Base-by-base conservation (phyloP, 768 basidiomycete genomes). In the Pulveroboletus ravenelii region DNA sequence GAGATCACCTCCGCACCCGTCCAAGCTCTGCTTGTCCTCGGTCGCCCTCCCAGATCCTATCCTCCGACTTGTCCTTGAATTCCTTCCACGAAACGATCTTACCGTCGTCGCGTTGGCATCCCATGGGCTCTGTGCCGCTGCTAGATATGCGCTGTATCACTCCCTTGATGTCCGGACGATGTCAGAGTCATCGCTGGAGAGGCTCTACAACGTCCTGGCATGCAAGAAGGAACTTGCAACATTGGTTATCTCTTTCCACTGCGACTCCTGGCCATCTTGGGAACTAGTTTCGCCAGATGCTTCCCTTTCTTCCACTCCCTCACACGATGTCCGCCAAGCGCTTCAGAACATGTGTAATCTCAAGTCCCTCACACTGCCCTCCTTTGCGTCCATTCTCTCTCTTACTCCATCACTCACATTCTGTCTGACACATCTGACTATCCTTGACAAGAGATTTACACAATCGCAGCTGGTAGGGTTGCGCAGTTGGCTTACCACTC, bases 311-410 rank as follows among this genome's bases (percentile, higher is more conserved):
- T 46, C 53, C 3, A 20, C 45, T 23, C 57, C 60, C 27, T 45
- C 62, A 8, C 36, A 45, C 23, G 55, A 61, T 13, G 52, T 69
- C 50, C 51, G 58, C 17, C 54, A 17, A 8, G 67, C 63, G 10
- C 54, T 67, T 29, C 61, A 56, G 39, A 67, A 69, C 31, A 69
- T 67, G 67, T 38, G 34, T 9, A 61, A 67, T 34, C 63, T 67
- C 50, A 62, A 54, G 37, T 55, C 49, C 6, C 61, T 67, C 34
- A 65, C 63, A 1, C 31, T 69, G 9, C 54, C 53, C 10, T 65
- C 63, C 12, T 65, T 69, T 41, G 45, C 50, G 14, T 53, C 55
- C 44, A 52, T 65, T 23, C 55, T 67, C 18, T 52, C 56, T 3
- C 48, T 57, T 14, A 47, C 59, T 0, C 53, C 59, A 15, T 53